A percentile compares a stretch with the other conserved stretches of the same genome.
These are phyloP conservation scores for Cunninghamia lanceolata DNA, from an alignment of 75 land plant genomes.

Conservation along the genomic window DNA sequence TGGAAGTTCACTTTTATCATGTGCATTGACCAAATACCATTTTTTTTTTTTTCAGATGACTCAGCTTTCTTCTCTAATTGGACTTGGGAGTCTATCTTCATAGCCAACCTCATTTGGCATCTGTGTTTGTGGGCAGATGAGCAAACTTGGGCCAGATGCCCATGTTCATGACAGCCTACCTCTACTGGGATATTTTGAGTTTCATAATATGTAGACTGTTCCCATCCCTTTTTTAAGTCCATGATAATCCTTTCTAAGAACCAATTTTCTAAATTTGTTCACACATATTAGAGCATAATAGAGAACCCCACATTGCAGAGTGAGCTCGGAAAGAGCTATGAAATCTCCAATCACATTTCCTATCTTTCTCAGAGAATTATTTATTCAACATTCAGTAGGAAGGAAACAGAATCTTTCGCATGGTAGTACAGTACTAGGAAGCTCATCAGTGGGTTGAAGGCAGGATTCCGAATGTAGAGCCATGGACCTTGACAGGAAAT, in stretches of 20 bases:
- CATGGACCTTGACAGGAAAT: background rate
- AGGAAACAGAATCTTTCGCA: background rate
- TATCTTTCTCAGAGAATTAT: background rate
- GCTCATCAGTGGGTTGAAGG: background rate
- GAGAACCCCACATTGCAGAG: background rate
- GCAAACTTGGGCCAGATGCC: background rate
- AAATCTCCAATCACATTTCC: background rate
- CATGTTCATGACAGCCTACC: background rate
- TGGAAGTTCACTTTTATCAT: background rate
- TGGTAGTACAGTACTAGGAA: background rate
- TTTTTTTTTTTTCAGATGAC: background rate
- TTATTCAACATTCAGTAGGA: background rate
- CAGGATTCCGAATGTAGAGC: background rate
- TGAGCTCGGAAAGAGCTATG: background rate
- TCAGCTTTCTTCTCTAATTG: background rate
- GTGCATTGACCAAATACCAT: background rate
- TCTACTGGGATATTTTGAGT: too few relatives aligned
- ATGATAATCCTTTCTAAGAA: background rate
- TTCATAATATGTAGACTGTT: background rate
- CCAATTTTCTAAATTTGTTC: background rate
- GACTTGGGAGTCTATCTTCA: background rate
- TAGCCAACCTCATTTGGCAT: background rate
- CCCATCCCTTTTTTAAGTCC: background rate
- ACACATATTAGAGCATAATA: too few relatives aligned
- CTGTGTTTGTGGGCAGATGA: background rate